phyloP scores from a whole-genome alignment of 176 grass and related monocot species.

The Chloris gayana region DNA sequence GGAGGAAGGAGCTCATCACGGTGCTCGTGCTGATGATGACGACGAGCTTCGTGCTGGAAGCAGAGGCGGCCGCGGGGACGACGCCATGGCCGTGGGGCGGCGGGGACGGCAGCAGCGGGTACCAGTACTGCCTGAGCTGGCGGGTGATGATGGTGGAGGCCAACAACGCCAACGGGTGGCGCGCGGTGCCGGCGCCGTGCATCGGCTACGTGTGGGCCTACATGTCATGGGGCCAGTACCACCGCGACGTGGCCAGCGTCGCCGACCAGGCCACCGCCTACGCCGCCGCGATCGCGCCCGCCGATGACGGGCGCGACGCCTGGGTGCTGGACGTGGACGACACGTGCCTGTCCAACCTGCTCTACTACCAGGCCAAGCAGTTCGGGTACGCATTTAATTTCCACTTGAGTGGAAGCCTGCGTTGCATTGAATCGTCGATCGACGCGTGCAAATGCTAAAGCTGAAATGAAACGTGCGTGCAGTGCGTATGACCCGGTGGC shows the following conservation, averaged over 20 bases:
- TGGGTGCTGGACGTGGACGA: constrained; percentile 93
- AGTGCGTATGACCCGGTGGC: constrained; percentile 66
- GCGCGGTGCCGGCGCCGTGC: constrained; percentile 58
- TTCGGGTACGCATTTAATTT: too few relatives aligned
- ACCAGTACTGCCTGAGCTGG: constrained; percentile 65
- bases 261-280: constrained; percentile 53
- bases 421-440: too few relatives aligned
- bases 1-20: background rate
- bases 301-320: constrained; percentile 56
- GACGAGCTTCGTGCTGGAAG: background rate
- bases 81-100: constrained; percentile 29
- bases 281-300: constrained; percentile 13
- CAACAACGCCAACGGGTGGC: constrained; percentile 72
- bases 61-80: background rate
- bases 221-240: constrained; percentile 75
- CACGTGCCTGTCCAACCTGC: constrained; percentile 81
- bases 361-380: constrained; percentile 63
- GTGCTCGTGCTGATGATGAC: background rate
- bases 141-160: constrained; percentile 79
- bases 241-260: constrained; percentile 49
- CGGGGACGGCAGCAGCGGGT: background rate
- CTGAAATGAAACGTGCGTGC: too few relatives aligned
- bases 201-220: constrained; percentile 61
- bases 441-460: too few relatives aligned
- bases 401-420: too few relatives aligned